Evolutionary conservation across 805 yeast species (phyloP), one percentile per base, ranked within the genome.

Genomic region (Kazachstania psychrophila): DNA sequence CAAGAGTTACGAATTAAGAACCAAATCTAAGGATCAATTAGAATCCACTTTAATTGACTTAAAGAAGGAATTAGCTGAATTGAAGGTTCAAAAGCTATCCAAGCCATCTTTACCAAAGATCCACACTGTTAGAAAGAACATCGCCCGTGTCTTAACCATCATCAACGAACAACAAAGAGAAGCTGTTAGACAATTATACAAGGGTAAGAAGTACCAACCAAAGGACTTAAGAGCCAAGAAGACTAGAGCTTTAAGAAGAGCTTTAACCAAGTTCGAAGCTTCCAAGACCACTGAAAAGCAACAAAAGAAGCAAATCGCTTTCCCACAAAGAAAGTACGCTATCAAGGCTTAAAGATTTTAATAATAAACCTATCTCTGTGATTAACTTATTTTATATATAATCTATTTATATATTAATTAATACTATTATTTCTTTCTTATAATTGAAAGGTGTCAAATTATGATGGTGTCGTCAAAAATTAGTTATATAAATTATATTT

Each of bases 231-330:
- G 97, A 77, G 95, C 87, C 61, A 92, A 92, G 92, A 85, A 92
- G 83, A 92, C 99, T 73, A 89, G 99, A 82, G 97, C 99, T 71
- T 74, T 92, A 73, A 89, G 99, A 84, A 84, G 98, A 79, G 78
- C 80, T 67, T 78, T 92, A 67, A 79, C 96, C 70, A 75, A 82
- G 65, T 69, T 70, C 71, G 96, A 92, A 75, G 80, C 85, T 67
- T 64, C 76, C 61, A 71, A 72, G 67, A 69, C 73, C 68, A 92
- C 98, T 64, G 81, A 71, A 59, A 87, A 84, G 78, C 87, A 88
- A 67, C 77, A 75, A 72, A 92, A 94, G 89, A 79, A 76, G 73
- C 78, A 77, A 65, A 75, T 78, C 61, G 95, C 96, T 72, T 87
- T 81, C 95, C 97, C 99, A 69, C 89, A 82, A 75, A 87, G 95